These are phyloP conservation scores for Pinus tabuliformis DNA, from an alignment of 75 land plant species.

Conservation along the genomic window DNA sequence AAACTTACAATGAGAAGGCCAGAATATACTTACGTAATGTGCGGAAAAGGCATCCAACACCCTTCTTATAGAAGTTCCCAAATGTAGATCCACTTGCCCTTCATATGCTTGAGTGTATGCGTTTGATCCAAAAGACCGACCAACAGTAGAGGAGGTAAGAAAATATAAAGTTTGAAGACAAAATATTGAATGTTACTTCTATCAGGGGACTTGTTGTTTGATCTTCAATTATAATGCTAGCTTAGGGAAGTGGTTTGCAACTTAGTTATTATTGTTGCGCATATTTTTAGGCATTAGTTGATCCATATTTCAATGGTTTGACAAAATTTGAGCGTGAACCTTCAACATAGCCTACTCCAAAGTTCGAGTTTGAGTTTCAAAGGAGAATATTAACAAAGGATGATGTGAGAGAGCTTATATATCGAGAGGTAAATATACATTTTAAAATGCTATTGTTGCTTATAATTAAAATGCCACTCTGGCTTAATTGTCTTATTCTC, in stretches of 20 bases:
- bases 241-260: not conserved
- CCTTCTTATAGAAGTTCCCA: slow-evolving; percentile 64
- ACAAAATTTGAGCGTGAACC: slow-evolving; percentile 68
- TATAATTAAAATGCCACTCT: not conserved
- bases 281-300: slow-evolving; percentile 12
- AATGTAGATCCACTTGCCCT: slow-evolving; percentile 64
- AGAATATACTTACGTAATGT: slow-evolving; percentile 59
- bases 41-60: slow-evolving; percentile 56
- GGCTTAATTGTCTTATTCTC: not conserved
- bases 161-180: not conserved
- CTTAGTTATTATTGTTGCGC: not conserved
- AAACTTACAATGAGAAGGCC: slow-evolving; percentile 56
- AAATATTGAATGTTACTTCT: not conserved
- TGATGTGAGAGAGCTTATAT: slow-evolving; percentile 86
- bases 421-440: slow-evolving; percentile 63
- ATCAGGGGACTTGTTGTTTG: not conserved
- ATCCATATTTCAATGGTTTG: slow-evolving; percentile 49
- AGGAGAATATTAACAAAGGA: slow-evolving; percentile 72
- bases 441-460: too few relatives aligned
- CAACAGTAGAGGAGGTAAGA: slow-evolving; percentile 64
- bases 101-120: slow-evolving; percentile 58
- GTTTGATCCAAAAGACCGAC: slow-evolving; percentile 78
- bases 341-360: slow-evolving; percentile 60
- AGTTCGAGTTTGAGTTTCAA: slow-evolving; percentile 63
- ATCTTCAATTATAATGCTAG: slow-evolving; percentile 5